Conservation (phyloP, 192 early-diverging fungal species). For the Coemansia sp. region DNA sequence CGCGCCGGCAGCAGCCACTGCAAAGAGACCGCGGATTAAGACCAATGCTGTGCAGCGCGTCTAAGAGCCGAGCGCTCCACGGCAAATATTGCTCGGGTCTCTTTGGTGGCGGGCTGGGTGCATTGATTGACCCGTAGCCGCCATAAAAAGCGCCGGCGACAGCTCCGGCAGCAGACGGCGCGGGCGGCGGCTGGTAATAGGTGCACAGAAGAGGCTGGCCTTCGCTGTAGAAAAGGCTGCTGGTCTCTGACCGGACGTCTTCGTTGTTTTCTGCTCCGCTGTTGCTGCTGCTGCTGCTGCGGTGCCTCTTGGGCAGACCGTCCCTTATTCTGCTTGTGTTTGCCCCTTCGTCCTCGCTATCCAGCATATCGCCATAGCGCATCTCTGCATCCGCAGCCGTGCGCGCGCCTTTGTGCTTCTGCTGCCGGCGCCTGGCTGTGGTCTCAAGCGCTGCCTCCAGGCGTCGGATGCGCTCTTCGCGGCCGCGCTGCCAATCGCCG, state of each 20-base stretch:
- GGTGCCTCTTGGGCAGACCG: not conserved
- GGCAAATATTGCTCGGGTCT: constrained; percentile 37
- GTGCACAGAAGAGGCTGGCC: constrained; percentile 48
- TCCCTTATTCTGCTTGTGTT: not conserved
- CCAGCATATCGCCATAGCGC: constrained; percentile 37
- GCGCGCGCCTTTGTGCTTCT: not conserved
- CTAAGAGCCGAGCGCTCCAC: constrained; percentile 22
- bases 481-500: constrained; percentile 28
- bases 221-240: constrained; percentile 44
- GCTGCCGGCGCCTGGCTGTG: constrained; percentile 7
- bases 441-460: constrained; percentile 40
- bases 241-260: constrained; percentile 17
- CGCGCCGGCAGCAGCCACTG: not conserved
- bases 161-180: not conserved
- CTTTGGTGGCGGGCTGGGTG: constrained; percentile 16
- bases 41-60: constrained; percentile 4
- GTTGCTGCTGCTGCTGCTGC: constrained; percentile 8
- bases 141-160: not conserved
- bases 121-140: constrained; percentile 12
- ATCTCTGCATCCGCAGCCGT: not conserved
- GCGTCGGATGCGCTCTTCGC: constrained; percentile 32
- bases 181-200: constrained; percentile 26
- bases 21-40: constrained; percentile 7
- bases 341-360: constrained; percentile 6
- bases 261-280: not conserved